These are phyloP conservation scores for Thelonectria discophora DNA, from an alignment of 2,329 filamentous ascomycete species.

Conservation along the genomic window DNA sequence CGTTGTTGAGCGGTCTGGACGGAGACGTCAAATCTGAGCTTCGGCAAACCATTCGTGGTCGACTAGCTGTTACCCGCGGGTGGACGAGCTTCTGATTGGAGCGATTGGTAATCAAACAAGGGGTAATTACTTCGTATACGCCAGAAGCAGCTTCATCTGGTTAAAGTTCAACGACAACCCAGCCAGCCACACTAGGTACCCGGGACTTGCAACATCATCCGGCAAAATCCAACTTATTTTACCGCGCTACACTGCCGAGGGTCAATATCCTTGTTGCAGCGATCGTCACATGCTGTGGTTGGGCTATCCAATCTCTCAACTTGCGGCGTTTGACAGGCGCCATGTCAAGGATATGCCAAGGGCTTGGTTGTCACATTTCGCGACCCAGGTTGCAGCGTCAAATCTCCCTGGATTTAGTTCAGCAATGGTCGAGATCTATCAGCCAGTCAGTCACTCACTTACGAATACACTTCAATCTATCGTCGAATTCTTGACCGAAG, in stretches of 20 bases:
- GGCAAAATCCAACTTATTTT: conserved; percentile 15
- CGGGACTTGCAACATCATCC: conserved; percentile 9
- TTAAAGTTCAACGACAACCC: conserved; percentile 36
- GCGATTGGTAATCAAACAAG: conserved; percentile 22
- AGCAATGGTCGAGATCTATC: conserved; percentile 14
- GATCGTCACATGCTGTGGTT: conserved; percentile 17
- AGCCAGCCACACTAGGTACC: conserved; percentile 24
- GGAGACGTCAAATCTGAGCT: not conserved
- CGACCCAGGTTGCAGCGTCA: conserved; percentile 1
- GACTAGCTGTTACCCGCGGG: not conserved
- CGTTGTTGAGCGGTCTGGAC: not conserved
- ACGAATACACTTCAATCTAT: conserved; percentile 9
- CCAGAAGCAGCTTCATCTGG: conserved; percentile 30
- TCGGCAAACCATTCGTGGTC: not conserved
- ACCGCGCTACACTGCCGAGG: conserved; percentile 15
- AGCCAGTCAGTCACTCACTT: not conserved
- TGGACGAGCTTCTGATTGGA: conserved; percentile 30
- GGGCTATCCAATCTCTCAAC: conserved; percentile 5
- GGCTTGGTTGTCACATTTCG: not conserved
- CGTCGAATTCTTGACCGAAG: conserved; percentile 24
- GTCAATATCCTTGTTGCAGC: not conserved
- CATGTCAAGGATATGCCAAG: not conserved
- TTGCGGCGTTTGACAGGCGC: conserved; percentile 9
- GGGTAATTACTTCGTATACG: conserved; percentile 2
- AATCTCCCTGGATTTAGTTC: conserved; percentile 11